These are phyloP conservation scores for Staphylotrichum tortipilum DNA, from an alignment of 495 filamentous ascomycete species.

Conservation along the genomic window DNA sequence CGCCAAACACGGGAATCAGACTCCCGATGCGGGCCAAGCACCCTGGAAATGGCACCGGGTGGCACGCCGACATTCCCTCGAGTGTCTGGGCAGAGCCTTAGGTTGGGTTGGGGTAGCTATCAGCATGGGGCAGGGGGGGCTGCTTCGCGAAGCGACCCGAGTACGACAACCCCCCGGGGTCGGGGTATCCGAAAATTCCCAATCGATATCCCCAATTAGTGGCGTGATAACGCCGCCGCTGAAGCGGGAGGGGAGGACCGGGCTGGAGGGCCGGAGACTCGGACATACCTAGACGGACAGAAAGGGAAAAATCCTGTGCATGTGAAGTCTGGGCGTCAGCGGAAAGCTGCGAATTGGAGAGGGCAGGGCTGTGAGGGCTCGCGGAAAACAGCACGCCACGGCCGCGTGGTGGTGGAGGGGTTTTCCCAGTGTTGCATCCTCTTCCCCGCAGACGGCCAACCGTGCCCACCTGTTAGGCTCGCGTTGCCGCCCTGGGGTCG, in stretches of 20 bases:
- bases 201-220: no score
- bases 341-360: neutral
- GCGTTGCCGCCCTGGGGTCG: no score
- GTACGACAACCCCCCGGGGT: neutral
- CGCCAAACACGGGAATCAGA: neutral
- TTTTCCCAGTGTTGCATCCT: neutral
- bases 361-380: neutral
- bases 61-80: neutral
- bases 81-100: neutral
- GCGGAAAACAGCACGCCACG: neutral
- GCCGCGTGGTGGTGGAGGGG: neutral
- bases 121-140: no score
- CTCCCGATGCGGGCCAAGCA: neutral
- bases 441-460: neutral
- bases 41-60: neutral
- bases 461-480: neutral
- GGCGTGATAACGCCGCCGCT: no score
- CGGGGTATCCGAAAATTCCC: no score
- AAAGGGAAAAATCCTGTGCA: no score
- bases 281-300: no score
- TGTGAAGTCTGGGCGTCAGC: no score
- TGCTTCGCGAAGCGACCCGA: slow-evolving; percentile 4
- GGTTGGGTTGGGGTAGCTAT: neutral
- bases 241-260: no score
- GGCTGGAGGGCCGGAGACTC: no score